Base-by-base conservation (phyloP, 345 rosid species). In the Theobroma cacao region DNA sequence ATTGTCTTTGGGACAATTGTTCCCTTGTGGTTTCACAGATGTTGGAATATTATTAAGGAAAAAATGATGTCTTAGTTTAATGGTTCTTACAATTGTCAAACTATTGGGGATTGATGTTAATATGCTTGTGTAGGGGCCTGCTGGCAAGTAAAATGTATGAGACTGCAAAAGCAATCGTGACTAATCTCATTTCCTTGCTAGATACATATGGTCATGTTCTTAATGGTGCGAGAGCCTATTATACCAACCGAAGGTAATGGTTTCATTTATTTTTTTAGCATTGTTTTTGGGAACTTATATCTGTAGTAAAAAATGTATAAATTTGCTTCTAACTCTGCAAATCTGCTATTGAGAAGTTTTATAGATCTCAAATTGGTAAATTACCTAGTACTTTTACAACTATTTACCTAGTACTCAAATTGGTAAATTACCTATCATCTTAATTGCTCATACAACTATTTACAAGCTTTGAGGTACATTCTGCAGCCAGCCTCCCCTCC, bases 401-500 rank as follows among this genome's bases (percentile, higher is more conserved):
- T n/a, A n/a, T n/a, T n/a, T n/a, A n/a, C n/a, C n/a, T n/a, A n/a
- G n/a, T n/a, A n/a, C n/a, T n/a, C 10, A 8, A 9, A 41, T 41
- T 41, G 45, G 9, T 24, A 60, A 60, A 60, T 60, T 31, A 12
- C 5, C 31, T 26, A 28, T 0, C 7, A 17, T 50, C 67, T 33
- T 33, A 33, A 17, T 17, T 63, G 12, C 61, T 22, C 61, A 10
- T 56, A 2, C 30, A 61, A 31, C 9, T 30, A 34, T 66, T 66
- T 38, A 59, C 50, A 74, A 58, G 67, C 30, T 59, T 74, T 8
- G 26, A 75, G 33, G 56, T 26, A 5, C 40, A 7, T 34, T 50
- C 81, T 82, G 78, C 77, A 96, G 99, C 85, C 92, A 94, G 76
- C 99, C 99, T 50, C 98, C 99, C 24, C 89, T 96, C 15, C 84